Base-by-base conservation (phyloP, 176 grass and related monocot genomes). In the Bolboschoenus planiculmis region DNA sequence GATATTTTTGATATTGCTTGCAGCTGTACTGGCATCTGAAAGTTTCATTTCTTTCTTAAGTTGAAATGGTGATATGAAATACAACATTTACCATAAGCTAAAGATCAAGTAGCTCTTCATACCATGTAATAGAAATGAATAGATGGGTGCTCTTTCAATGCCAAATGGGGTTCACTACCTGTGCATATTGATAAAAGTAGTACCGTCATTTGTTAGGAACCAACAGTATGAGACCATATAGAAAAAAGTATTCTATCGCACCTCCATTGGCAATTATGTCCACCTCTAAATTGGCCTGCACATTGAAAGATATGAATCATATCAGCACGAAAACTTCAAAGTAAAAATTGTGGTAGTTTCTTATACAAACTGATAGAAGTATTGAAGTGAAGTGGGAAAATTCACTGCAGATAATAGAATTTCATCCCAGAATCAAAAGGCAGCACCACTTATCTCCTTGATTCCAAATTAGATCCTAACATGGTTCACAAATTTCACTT, bases 211-310 rank as follows among this genome's bases (percentile, higher is more conserved):
- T 46, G 26, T 10, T 84, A 33, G 40, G 1, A 18, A 57, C 26
- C 71, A 15, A 7, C 31, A 20, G 2, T 8, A 37, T 16, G 18
- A 39, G 53, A 76, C 51, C 35, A 43, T 48, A 67, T 18, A 33
- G 63, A 53, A 34, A 68, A 13, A 27, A 16, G 7, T 37, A 29
- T 82, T 10, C 48, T 42, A 51, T 81, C 44, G 8, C 89, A 99
- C 96, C 92, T 93, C 92, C 96, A 83, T 93, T 93, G 70, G 92
- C 92, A 57, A 99, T 87, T 78, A 99, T 93, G 87, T 99, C 96
- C 62, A 99, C 96, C 62, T 93, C 88, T 92, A 95, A 86, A 80
- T 87, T 70, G 66, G 89, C 91, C 96, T 99, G 87, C 82, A 71
- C 80, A 44, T 65, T 79, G 36, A 54, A 59, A 29, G 11, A 77